Conservation (phyloP, 129 eudicot genomes). For the Apium graveolens region DNA sequence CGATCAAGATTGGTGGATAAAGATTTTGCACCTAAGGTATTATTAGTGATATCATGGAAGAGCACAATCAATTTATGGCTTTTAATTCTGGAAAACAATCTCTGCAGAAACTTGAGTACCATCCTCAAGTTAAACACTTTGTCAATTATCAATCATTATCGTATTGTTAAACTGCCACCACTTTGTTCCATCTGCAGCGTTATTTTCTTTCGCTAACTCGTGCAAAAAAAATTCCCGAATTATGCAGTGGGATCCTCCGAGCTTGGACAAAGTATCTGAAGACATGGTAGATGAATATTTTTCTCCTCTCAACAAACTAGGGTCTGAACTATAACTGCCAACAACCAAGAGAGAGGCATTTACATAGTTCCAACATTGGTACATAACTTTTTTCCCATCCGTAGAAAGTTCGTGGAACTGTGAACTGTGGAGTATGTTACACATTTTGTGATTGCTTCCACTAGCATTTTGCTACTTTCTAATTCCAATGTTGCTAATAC, state of each 20-base stretch:
- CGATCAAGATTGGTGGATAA: conserved; percentile 73
- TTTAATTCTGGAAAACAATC: background rate
- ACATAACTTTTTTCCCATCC: background rate
- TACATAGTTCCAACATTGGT: background rate
- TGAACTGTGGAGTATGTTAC: no score
- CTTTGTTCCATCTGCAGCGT: background rate
- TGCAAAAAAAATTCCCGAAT: background rate
- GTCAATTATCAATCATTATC: background rate
- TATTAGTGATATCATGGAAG: background rate
- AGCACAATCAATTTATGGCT: background rate
- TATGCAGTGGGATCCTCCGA: conserved; percentile 83
- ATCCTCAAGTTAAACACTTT: background rate
- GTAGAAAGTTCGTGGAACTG: no score
- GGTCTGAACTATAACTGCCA: conserved; percentile 65
- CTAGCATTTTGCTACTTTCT: no score
- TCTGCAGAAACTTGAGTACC: background rate
- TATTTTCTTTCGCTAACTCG: background rate
- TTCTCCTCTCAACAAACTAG: conserved; percentile 40
- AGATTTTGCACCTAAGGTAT: conserved; percentile 84
- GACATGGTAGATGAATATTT: conserved; percentile 74
- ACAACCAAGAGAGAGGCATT: conserved; percentile 51
- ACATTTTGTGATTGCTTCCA: no score
- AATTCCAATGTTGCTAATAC: no score
- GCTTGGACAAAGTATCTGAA: conserved; percentile 49
- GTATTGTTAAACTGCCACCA: background rate